Evolutionary conservation across 257 asterid species (phyloP).

Genomic region (Eustoma russellianum): DNA sequence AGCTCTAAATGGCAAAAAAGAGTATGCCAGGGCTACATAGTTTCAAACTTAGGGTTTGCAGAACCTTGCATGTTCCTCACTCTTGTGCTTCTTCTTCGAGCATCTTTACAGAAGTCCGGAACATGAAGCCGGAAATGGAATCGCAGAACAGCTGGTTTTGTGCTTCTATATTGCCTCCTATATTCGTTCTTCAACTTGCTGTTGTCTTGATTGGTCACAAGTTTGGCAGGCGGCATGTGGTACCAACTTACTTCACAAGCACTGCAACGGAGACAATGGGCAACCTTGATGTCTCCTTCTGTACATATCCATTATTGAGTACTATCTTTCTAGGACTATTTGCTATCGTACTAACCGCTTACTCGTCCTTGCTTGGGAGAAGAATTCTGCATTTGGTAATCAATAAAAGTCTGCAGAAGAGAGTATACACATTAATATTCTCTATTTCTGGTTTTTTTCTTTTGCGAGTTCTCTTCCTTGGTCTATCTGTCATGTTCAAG

Average conservation of each 20-base stretch:
- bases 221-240: conserved; percentile 22
- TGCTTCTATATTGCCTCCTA: conserved; percentile 55
- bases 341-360: conserved; percentile 34
- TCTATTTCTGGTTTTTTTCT: conserved; percentile 46
- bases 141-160: conserved; percentile 38
- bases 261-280: conserved; percentile 24
- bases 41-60: conserved; percentile 68
- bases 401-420: conserved; percentile 65
- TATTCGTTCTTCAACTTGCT: conserved; percentile 51
- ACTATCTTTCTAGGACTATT: conserved; percentile 59
- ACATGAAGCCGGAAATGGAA: conserved; percentile 54
- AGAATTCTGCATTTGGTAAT: conserved; percentile 49
- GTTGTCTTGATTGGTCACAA: conserved; percentile 42
- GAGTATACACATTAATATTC: conserved; percentile 56
- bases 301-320: conserved; percentile 72
- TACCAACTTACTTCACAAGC: conserved; percentile 58
- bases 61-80: conserved; percentile 74
- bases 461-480: conserved; percentile 50
- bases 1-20: conserved; percentile 57
- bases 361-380: conserved; percentile 59
- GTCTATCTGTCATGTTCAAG: conserved; percentile 46
- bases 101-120: conserved; percentile 57
- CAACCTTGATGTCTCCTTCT: conserved; percentile 30
- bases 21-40: conserved; percentile 62
- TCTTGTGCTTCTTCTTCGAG: conserved; percentile 58